Base-by-base conservation (phyloP, 164 flowering plant genomes). In the Nymphaea colorata region DNA sequence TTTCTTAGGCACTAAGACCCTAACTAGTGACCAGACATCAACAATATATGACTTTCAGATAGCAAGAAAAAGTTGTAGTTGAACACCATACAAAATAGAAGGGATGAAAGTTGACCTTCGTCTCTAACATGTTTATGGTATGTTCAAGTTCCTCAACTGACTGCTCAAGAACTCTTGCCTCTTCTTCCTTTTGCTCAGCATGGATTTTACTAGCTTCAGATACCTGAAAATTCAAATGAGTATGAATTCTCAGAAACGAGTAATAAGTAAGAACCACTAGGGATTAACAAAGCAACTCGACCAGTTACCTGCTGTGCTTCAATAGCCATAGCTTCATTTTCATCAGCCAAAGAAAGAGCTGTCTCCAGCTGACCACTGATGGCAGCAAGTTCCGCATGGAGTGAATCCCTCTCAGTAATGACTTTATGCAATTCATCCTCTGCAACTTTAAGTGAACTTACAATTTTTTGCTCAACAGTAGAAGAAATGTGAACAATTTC, bases 151-250 rank as follows among this genome's bases (percentile, higher is more conserved):
- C 98, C 81, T 88, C 93, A 41, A 93, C 82, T 14, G 95, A 93
- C 62, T 61, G 81, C 72, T 93, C 98, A 59, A 93, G 81, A 76
- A 93, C 84, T 76, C 76, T 87, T 67, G 79, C 93, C 79, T 93
- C 98, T 82, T 90, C 95, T 79, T 93, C 95, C 80, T 90, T 93
- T 67, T 93, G 84, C 71, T 87, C 93, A 61, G 98, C 96, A 80
- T 84, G 84, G 15, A 80, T 4, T 76, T 87, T 92, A 74, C 91
- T 88, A 69, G 85, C 83, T 68, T 86, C 91, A 8, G 93, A 86
- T 64, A 80, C 86, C 98, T 92, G 70, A 65, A 67, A 66, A 44
- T 65, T 44, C 44, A 25, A 47, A 12, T 47, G 12, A 47, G 55
- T 12, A 47, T 47, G 55, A 12, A 47, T 47, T 47, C 12, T 7